These are phyloP conservation scores for Karstenula rhodostoma DNA, from an alignment of 2,329 filamentous ascomycete species.

Conservation along the genomic window DNA sequence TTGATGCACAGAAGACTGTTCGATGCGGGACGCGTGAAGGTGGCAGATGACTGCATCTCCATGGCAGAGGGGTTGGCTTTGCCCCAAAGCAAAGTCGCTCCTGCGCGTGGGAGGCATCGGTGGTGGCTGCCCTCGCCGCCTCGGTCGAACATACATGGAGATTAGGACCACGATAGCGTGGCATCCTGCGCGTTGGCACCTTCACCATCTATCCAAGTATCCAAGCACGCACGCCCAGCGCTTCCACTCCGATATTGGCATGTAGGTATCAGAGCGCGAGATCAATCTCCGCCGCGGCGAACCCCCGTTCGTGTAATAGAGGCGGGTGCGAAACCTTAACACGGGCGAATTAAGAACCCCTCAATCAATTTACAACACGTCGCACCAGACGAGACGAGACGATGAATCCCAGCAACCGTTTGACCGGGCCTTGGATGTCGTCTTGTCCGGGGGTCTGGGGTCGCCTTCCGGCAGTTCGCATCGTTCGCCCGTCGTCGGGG, in stretches of 20 bases:
- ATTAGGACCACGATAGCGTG: not conserved
- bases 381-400: not conserved
- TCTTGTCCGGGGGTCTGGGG: constrained; percentile 5
- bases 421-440: constrained; percentile 8
- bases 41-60: not conserved
- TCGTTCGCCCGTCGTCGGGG: not conserved
- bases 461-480: constrained; percentile 8
- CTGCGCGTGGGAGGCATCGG: not conserved
- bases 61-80: not conserved
- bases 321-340: not conserved
- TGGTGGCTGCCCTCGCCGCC: not conserved
- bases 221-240: not conserved
- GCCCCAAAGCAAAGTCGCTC: not conserved
- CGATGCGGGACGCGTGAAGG: not conserved
- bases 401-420: constrained; percentile 9
- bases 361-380: constrained; percentile 5
- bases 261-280: not conserved
- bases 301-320: constrained; percentile 9
- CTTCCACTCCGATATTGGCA: not conserved
- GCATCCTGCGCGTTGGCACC: not conserved
- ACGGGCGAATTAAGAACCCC: not conserved
- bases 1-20: not conserved
- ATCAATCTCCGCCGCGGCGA: constrained; percentile 5
- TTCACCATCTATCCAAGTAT: constrained; percentile 8
- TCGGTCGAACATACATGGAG: not conserved